These are phyloP conservation scores for Millerozyma miso DNA, from an alignment of 805 yeast species.

Conservation along the genomic window DNA sequence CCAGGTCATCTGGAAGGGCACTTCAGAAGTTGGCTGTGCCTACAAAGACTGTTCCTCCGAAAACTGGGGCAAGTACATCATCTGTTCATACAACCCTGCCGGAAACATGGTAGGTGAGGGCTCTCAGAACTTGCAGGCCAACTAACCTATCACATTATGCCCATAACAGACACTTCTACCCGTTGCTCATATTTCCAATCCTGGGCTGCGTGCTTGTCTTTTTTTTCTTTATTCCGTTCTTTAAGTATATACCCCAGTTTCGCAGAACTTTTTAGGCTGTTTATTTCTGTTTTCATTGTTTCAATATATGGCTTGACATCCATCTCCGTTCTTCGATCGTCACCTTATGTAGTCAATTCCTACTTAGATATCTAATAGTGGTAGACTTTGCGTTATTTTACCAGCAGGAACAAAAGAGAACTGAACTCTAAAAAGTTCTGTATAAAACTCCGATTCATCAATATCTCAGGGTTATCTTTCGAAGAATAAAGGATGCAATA, in stretches of 20 bases:
- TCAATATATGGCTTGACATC: too few species aligned
- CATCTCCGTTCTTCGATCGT: too few species aligned
- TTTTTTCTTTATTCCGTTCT: not conserved
- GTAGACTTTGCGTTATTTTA: too few species aligned
- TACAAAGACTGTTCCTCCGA: constrained; percentile 50
- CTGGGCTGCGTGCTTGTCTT: not conserved
- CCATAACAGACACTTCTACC: too few species aligned
- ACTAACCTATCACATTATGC: too few species aligned
- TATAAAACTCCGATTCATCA: not conserved
- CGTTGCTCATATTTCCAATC: too few species aligned
- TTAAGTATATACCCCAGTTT: not conserved
- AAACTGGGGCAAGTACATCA: constrained; percentile 52
- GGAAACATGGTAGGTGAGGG: constrained; percentile 61
- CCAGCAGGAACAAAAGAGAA: too few species aligned
- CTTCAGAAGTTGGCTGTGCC: constrained; percentile 70
- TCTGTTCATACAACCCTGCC: constrained; percentile 70
- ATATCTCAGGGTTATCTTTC: not conserved
- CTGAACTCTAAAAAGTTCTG: not conserved
- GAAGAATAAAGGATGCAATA: not conserved
- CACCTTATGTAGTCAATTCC: too few species aligned
- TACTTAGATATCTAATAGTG: too few species aligned
- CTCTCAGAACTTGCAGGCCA: constrained; percentile 10
- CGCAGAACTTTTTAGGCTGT: not conserved
- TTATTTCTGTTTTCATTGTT: not conserved
- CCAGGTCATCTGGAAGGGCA: constrained; percentile 68